Conservation (phyloP, 352 stramenopile genomes). For the Elongisporangium anandrum region DNA sequence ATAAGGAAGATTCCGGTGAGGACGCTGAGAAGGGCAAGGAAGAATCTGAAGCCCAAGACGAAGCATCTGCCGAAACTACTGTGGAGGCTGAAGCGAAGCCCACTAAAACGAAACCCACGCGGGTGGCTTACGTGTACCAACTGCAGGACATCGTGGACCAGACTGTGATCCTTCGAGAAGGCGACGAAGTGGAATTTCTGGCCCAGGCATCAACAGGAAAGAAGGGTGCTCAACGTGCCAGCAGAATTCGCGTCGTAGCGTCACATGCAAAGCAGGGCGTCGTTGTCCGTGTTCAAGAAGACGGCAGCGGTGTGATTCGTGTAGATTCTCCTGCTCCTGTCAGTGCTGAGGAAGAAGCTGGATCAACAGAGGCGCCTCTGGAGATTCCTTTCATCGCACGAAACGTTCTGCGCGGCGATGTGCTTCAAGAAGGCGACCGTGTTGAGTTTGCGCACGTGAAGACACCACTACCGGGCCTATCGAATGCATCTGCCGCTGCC, state of each 20-base stretch:
- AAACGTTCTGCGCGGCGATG: conserved; percentile 54
- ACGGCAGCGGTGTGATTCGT: conserved; percentile 51
- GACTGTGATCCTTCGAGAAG: conserved; percentile 53
- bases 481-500: conserved; percentile 9
- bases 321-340: conserved; percentile 17
- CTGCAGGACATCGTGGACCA: conserved; percentile 62
- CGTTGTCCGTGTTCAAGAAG: conserved; percentile 39
- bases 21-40: conserved; percentile 15
- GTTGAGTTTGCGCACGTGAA: conserved; percentile 65
- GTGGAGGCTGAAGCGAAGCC: conserved; percentile 8
- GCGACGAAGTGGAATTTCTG: conserved; percentile 69
- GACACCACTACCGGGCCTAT: conserved; percentile 11
- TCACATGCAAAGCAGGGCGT: conserved; percentile 59
- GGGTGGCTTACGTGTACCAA: conserved; percentile 49
- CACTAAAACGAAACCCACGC: conserved; percentile 14
- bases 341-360: conserved; percentile 2
- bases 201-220: conserved; percentile 19
- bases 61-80: not conserved
- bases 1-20: conserved; percentile 14
- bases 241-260: conserved; percentile 45
- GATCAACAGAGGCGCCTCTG: conserved; percentile 13
- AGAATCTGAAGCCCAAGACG: conserved; percentile 2
- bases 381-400: conserved; percentile 43
- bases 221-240: conserved; percentile 42
- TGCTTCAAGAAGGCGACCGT: conserved; percentile 58